Conservation (phyloP, 306 rosid species). For the Mucuna pruriens region DNA sequence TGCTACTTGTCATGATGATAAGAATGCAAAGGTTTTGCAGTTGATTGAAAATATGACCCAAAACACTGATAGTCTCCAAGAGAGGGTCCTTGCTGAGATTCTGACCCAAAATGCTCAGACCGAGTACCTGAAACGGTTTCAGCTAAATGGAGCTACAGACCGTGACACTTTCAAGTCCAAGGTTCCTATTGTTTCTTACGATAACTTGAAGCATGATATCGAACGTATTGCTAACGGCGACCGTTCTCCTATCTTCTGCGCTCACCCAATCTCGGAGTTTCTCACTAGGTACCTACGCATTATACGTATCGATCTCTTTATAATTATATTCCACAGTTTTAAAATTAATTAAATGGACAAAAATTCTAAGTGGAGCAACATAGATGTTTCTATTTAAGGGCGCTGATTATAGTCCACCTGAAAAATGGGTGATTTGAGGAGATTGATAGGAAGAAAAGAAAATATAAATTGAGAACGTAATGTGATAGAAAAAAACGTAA, state of each 20-base stretch:
- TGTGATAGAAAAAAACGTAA: too few relatives aligned
- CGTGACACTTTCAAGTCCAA: constrained; percentile 66
- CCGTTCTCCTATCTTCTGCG: constrained; percentile 69
- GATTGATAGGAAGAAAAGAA: too few relatives aligned
- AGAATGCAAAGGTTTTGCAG: constrained; percentile 59
- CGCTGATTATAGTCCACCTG: too few relatives aligned
- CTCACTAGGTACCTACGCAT: constrained; percentile 68
- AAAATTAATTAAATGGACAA: too few relatives aligned
- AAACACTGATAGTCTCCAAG: constrained; percentile 57
- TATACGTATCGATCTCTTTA: constrained; percentile 16
- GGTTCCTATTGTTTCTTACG: constrained; percentile 73
- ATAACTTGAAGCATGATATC: constrained; percentile 70
- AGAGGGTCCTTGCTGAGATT: constrained; percentile 61
- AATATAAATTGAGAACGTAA: too few relatives aligned
- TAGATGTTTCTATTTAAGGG: too few relatives aligned
- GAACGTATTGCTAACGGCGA: constrained; percentile 90
- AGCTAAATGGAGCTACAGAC: constrained; percentile 67
- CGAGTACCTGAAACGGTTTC: constrained; percentile 66
- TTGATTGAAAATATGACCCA: constrained; percentile 69
- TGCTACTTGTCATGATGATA: constrained; percentile 47
- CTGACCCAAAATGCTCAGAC: constrained; percentile 64
- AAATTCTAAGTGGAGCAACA: too few relatives aligned
- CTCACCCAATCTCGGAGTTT: constrained; percentile 80
- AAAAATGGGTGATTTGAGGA: too few relatives aligned
- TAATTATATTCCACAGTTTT: too few relatives aligned